Percentiles rank a stretch among this genome's conserved stretches.
These are phyloP conservation scores for Erucastrum elatum DNA, from an alignment of 345 rosid species.

Conservation along the genomic window DNA sequence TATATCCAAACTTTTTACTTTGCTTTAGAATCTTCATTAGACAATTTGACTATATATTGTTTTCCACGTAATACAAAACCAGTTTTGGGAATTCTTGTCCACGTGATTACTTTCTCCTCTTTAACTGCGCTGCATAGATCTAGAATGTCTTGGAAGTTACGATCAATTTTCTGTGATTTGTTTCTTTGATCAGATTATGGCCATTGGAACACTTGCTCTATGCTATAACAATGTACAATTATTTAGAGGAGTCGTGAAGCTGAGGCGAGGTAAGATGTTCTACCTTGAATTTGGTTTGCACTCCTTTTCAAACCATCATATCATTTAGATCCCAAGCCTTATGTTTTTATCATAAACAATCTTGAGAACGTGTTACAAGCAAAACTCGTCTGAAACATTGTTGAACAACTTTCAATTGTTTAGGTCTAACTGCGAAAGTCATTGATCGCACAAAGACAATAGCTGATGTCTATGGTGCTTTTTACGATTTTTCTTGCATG, in stretches of 20 bases:
- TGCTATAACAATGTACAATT: constrained; percentile 90
- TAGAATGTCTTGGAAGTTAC: background rate
- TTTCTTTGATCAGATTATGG: constrained; percentile 71
- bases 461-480: constrained; percentile 91
- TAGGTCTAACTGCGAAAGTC: constrained; percentile 92
- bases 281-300: background rate
- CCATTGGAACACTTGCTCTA: constrained; percentile 88
- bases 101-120: background rate
- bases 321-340: background rate
- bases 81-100: no score
- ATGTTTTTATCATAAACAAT: background rate
- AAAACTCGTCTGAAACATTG: background rate
- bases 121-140: background rate
- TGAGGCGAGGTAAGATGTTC: constrained; percentile 87
- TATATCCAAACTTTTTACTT: background rate
- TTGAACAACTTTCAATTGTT: background rate
- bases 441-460: constrained; percentile 74
- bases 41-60: background rate
- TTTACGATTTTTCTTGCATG: constrained; percentile 74
- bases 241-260: constrained; percentile 91
- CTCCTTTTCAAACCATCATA: background rate
- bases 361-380: constrained; percentile 13
- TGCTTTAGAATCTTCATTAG: background rate
- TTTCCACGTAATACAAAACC: background rate
- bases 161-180: constrained; percentile 30